Evolutionary conservation across 2,329 filamentous ascomycete species (phyloP), one percentile per base, ranked within the genome.

Genomic region (Neofusicoccum umdonicola): DNA sequence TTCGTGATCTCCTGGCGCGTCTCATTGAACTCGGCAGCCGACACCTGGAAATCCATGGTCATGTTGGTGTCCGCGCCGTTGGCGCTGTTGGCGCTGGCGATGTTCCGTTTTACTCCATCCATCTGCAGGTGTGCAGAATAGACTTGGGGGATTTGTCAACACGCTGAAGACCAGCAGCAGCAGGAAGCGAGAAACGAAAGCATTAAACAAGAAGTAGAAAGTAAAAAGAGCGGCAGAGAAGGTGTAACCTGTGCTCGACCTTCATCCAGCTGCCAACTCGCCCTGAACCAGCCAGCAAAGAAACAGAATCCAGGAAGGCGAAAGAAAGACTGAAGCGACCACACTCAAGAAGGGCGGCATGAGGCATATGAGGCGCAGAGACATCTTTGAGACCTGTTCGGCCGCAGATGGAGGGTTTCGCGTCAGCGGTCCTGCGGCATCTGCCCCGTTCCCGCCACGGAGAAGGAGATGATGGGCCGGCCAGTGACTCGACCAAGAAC

Each of bases 191-290:
- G 51, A 57, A 64, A 64, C 51, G 48, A 63, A 54, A 47, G 61
- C 39, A 63, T 63, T 63, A 63, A 54, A 63, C 61, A 51, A 45
- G 41, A 37, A 37, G 42, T 60, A 60, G 42, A 60, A 60, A 47
- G 56, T 60, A 42, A 60, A 60, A 60, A 60, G 44, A 62, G 58
- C 12, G 58, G 47, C 58, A 62, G 58, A 51, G 58, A 62, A 62
- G 56, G 56, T 35, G 41, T 19, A 47, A 45, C 56, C 41, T 47
- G 27, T 31, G 56, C 56, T 60, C 22, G 56, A 60, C 56, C 56
- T 50, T 51, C 58, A 62, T 50, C 58, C 58, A 62, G 58, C 58
- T 62, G 58, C 58, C 58, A 51, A 60, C 58, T 62, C 58, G 56
- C 47, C 51, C 58, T 62, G 58, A 51, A 62, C 58, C 58, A 48